Conservation (phyloP, 352 stramenopile genomes). For the Pythium brassicae region DNA sequence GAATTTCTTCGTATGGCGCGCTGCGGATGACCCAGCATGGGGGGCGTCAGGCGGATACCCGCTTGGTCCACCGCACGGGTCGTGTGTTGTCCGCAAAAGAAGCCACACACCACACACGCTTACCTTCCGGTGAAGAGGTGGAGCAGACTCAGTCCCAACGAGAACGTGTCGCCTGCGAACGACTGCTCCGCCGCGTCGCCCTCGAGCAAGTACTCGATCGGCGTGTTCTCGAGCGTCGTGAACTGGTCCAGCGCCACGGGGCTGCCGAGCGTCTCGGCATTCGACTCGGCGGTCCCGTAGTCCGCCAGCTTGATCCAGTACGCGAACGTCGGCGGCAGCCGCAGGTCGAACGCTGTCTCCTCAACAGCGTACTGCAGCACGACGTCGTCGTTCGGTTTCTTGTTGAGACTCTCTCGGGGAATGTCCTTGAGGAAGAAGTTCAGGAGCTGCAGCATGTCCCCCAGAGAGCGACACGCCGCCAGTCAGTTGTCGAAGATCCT, state of each 20-base stretch:
- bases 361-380: conserved; percentile 61
- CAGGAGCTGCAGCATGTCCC: conserved; percentile 64
- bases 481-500: background rate
- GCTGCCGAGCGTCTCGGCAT: conserved; percentile 80
- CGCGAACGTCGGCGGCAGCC: conserved; percentile 52
- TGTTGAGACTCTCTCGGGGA: conserved; percentile 25
- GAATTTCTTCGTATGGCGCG: conserved; percentile 97
- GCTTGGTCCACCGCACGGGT: no score
- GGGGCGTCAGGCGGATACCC: no score
- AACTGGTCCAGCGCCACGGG: conserved; percentile 93
- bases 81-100: no score
- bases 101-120: background rate
- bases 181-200: conserved; percentile 89
- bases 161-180: conserved; percentile 94
- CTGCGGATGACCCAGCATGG: conserved; percentile 17
- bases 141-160: conserved; percentile 93
- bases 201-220: conserved; percentile 94
- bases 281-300: conserved; percentile 95
- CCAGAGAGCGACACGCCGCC: conserved; percentile 1
- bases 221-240: conserved; percentile 98
- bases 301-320: conserved; percentile 97
- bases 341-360: conserved; percentile 47
- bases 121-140: conserved; percentile 95
- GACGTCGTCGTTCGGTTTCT: conserved; percentile 26
- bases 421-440: conserved; percentile 97